Conservation (phyloP, 768 basidiomycete genomes). For the Suillus spraguei region DNA sequence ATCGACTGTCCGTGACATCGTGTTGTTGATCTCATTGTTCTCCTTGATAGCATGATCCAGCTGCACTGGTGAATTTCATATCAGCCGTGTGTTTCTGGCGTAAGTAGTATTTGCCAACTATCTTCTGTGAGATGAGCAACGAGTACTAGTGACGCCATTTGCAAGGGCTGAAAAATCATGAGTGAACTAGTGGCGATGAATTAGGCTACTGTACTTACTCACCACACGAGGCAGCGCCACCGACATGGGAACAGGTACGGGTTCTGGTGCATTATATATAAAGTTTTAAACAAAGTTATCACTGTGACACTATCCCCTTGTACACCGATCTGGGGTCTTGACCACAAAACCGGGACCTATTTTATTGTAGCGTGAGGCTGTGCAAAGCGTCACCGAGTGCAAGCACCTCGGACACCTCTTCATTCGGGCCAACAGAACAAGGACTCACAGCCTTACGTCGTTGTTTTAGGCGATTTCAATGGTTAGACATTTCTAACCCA, state of each 20-base stretch:
- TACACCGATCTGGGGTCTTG: neutral
- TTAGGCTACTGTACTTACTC: neutral
- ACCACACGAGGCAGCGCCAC: neutral
- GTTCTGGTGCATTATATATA: neutral
- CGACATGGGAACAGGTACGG: neutral
- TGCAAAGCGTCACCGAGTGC: neutral
- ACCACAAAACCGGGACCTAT: neutral
- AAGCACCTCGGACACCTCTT: constrained; percentile 3
- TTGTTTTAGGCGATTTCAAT: neutral
- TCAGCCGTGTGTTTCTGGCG: neutral
- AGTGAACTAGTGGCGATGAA: neutral
- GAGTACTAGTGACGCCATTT: neutral
- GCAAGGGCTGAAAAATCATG: neutral
- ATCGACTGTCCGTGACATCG: neutral
- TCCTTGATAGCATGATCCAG: neutral
- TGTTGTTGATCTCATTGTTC: neutral
- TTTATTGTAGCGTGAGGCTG: neutral
- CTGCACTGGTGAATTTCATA: neutral
- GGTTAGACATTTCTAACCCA: neutral
- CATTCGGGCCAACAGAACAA: neutral
- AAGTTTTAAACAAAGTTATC: neutral
- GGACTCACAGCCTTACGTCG: neutral
- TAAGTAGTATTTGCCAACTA: too few relatives aligned
- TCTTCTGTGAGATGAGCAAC: neutral
- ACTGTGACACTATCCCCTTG: neutral